A percentile compares a stretch with the other conserved stretches of the same genome.
These are phyloP conservation scores for Zhuliangozyma blackwelliae DNA, from an alignment of 1,139 yeast species.

Conservation along the genomic window DNA sequence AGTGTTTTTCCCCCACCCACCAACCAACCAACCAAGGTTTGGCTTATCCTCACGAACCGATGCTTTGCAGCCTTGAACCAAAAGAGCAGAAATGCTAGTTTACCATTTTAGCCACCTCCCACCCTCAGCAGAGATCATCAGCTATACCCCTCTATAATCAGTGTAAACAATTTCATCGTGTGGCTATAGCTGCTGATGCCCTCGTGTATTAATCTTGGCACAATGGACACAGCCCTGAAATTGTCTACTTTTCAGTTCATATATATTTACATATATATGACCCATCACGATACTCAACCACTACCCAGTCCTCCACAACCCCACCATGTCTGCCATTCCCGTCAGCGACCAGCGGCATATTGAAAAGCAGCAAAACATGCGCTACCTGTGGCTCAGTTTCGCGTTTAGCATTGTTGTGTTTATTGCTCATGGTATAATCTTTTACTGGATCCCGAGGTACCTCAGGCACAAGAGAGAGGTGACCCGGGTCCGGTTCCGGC, in stretches of 20 bases:
- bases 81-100: neutral
- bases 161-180: too few relatives aligned
- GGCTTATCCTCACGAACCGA: too few relatives aligned
- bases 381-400: conserved; percentile 36
- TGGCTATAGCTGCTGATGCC: neutral
- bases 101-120: too few relatives aligned
- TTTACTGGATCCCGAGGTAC: conserved; percentile 38
- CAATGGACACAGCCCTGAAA: neutral
- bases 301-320: neutral
- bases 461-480: conserved; percentile 13
- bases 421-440: conserved; percentile 35
- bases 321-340: conserved; percentile 7
- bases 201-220: too few relatives aligned
- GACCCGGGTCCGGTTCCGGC: conserved; percentile 9
- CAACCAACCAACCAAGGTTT: too few relatives aligned
- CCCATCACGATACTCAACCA: neutral
- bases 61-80: too few relatives aligned
- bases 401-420: conserved; percentile 23
- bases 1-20: too few relatives aligned
- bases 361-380: conserved; percentile 32
- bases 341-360: conserved; percentile 25
- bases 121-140: too few relatives aligned
- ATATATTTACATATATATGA: too few relatives aligned
- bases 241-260: neutral
- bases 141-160: too few relatives aligned